Evolutionary conservation across 2,329 filamentous ascomycete genomes (phyloP).

Genomic region (Claviceps sorghi): DNA sequence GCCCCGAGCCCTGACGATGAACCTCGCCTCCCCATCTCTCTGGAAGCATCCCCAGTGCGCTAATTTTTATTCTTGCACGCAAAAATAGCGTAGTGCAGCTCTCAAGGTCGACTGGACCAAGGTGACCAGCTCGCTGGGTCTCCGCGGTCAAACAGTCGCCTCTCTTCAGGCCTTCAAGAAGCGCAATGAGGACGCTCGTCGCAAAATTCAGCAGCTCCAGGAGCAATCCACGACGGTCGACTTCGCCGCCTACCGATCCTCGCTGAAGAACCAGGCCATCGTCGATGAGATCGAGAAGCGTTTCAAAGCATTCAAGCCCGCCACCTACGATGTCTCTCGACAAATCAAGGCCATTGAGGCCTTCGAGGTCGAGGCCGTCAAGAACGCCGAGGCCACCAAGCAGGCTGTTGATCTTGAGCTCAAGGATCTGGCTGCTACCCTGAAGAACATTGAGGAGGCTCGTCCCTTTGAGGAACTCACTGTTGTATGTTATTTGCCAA

Average conservation of each 20-base stretch:
- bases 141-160: slow-evolving; percentile 84
- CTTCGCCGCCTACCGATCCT: slow-evolving; percentile 80
- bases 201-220: slow-evolving; percentile 71
- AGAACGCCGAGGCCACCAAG: slow-evolving; percentile 96
- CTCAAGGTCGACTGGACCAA: slow-evolving; percentile 99
- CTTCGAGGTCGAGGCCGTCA: slow-evolving; percentile 91
- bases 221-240: slow-evolving; percentile 80
- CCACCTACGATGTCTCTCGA: slow-evolving; percentile 79
- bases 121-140: slow-evolving; percentile 83
- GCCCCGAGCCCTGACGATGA: neutral
- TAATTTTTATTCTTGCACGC: slow-evolving; percentile 31
- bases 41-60: slow-evolving; percentile 25
- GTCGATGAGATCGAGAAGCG: slow-evolving; percentile 96
- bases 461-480: slow-evolving; percentile 94
- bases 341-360: slow-evolving; percentile 98
- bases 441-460: slow-evolving; percentile 94
- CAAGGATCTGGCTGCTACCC: slow-evolving; percentile 81
- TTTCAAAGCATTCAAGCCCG: slow-evolving; percentile 81
- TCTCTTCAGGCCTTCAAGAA: slow-evolving; percentile 97
- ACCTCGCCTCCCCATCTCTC: neutral
- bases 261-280: slow-evolving; percentile 92
- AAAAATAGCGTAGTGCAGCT: slow-evolving; percentile 78
- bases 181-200: slow-evolving; percentile 96
- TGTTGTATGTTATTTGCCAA: slow-evolving; percentile 54
- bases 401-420: slow-evolving; percentile 89